Conservation (phyloP, 2,329 filamentous ascomycete species). For the Xylaria sp. region DNA sequence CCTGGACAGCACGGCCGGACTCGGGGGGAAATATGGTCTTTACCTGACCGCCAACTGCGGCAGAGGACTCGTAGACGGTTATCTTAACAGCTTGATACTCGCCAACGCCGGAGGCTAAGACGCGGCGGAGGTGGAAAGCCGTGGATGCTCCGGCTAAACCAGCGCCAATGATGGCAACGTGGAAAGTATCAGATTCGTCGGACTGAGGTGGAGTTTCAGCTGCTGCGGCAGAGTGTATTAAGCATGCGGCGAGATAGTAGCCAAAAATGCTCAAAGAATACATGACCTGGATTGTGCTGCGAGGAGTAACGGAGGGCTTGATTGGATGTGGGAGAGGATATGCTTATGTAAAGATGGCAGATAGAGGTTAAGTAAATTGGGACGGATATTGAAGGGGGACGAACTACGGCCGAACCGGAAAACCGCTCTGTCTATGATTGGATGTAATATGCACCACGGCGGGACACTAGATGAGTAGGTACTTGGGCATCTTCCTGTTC, state of each 20-base stretch:
- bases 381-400: no score
- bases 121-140: not conserved
- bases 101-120: not conserved
- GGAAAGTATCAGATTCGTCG: not conserved
- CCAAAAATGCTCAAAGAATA: not conserved
- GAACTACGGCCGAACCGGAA: no score
- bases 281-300: not conserved
- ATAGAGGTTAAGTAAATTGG: no score
- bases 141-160: not conserved
- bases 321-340: no score
- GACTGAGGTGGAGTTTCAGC: not conserved
- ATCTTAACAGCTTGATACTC: not conserved
- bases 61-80: not conserved
- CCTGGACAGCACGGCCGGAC: not conserved
- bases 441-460: no score
- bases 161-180: not conserved
- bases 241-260: not conserved
- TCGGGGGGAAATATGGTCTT: not conserved
- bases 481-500: no score
- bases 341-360: no score
- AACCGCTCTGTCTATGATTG: no score
- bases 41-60: not conserved
- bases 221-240: not conserved
- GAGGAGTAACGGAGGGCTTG: no score
- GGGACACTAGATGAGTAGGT: no score